A percentile compares a stretch with the other conserved stretches of the same genome.
Evolutionary conservation across 2,329 filamentous ascomycete genomes (phyloP).

Genomic region (Atkinsonella texensis): DNA sequence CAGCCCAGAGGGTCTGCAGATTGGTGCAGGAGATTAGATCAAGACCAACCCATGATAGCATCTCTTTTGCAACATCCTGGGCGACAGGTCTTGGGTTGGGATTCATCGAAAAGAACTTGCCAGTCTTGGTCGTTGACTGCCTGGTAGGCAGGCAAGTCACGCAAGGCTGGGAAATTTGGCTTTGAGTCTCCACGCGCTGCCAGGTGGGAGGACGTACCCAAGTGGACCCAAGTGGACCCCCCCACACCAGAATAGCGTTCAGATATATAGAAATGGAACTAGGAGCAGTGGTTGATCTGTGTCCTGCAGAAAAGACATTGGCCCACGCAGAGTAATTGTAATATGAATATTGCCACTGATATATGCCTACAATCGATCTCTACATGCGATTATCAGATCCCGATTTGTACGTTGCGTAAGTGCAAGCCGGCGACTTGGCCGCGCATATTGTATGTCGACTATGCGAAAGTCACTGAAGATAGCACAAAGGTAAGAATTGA

Average conservation of each 20-base stretch:
- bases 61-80: conserved; percentile 23
- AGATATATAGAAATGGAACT: not conserved
- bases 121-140: not conserved
- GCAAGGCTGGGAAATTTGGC: too few species aligned
- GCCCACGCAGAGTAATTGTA: too few species aligned
- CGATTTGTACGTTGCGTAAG: too few species aligned
- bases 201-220: too few species aligned
- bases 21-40: conserved; percentile 26
- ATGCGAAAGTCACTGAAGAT: not conserved
- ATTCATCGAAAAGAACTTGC: not conserved
- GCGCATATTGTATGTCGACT: too few species aligned
- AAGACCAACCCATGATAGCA: conserved; percentile 28
- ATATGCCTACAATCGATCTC: too few species aligned
- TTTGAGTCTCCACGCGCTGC: too few species aligned
- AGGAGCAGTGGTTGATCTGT: not conserved
- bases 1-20: conserved; percentile 37
- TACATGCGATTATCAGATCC: too few species aligned
- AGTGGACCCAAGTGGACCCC: too few species aligned
- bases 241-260: not conserved
- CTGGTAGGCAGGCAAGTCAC: too few species aligned
- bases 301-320: not conserved
- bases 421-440: too few species aligned
- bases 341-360: too few species aligned
- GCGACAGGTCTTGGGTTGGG: conserved; percentile 5
- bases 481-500: not conserved